Base-by-base conservation (phyloP, 2,329 filamentous ascomycete genomes). In the Aureobasidium leucospermi region DNA sequence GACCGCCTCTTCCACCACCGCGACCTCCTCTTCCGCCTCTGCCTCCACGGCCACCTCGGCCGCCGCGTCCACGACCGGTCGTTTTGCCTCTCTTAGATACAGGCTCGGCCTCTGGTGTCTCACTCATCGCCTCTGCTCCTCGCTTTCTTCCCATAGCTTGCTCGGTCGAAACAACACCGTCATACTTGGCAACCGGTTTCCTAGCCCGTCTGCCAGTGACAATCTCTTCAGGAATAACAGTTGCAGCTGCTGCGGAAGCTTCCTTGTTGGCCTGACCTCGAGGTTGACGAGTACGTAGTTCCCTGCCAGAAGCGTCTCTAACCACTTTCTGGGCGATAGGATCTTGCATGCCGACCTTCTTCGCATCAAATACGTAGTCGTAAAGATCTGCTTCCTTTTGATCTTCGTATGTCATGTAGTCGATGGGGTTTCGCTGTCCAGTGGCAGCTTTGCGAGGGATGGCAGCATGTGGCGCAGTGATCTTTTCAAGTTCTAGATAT, bases 341-440 rank as follows among this genome's bases (percentile, higher is more conserved):
- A 65, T 85, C 79, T 63, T 85, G 83, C 57, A 71, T 73, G n/a
- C 78, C 78, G 46, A 73, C 65, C 60, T 76, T 78, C 64, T 80
- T 80, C 0, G 79, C 69, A 62, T 82, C 81, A 67, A 81, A 81
- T 36, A 75, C 76, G 67, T 85, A 85, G 59, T 81, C 80, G 66
- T 85, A 86, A 0, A 86, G 71, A 60, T 79, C 78, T 1, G 83
- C 78, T 70, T 85, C 83, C 64, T 84, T 84, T 69, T 79, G 79
- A 64, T 83, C 82, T 65, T 84, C 82, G 62, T 77, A 84, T 2
- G 81, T 67, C n/a, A 73, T 69, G 5, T 72, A 70, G 11, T 75
- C 71, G 29, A 78, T 66, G 10, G 81, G 78, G 19, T 74, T 68
- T 19, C 77, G 73, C 11, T 76, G 77, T 19, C 78, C 78, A 60